phyloP scores from a whole-genome alignment of 371 early-diverging fungal species.

The Gilbertella persicaria region DNA sequence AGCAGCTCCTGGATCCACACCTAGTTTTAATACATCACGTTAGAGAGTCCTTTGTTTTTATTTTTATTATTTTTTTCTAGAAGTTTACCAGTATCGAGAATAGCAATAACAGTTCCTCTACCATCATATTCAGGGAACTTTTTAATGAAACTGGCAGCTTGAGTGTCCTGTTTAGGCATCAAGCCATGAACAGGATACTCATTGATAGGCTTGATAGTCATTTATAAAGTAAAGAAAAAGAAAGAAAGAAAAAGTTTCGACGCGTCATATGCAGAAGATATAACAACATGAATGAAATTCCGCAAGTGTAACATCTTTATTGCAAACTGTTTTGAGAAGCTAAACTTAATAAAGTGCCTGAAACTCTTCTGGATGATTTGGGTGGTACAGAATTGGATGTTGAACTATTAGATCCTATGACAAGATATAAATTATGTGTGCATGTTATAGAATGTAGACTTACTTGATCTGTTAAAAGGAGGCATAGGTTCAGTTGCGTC shows the following conservation, averaged over 20 bases:
- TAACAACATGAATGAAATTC: too few species aligned
- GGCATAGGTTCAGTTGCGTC: slow-evolving; percentile 23
- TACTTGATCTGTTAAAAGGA: slow-evolving; percentile 25
- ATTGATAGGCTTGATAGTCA: slow-evolving; percentile 44
- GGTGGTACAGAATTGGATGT: slow-evolving; percentile 25
- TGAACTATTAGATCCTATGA: slow-evolving; percentile 39
- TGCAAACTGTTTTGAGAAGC: too few species aligned
- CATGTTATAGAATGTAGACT: background rate
- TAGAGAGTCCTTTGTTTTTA: background rate
- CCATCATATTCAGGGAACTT: slow-evolving; percentile 90
- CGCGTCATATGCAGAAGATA: too few species aligned
- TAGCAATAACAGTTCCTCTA: slow-evolving; percentile 85
- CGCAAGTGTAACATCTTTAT: too few species aligned
- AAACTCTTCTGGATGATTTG: slow-evolving; percentile 39
- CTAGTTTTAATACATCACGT: slow-evolving; percentile 16
- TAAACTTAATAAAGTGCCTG: slow-evolving; percentile 41
- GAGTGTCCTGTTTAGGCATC: slow-evolving; percentile 82
- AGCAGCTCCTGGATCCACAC: slow-evolving; percentile 91
- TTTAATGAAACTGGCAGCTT: slow-evolving; percentile 80
- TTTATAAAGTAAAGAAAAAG: background rate
- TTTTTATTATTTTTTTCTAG: background rate
- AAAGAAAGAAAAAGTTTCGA: slow-evolving; percentile 1
- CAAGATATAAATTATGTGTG: background rate
- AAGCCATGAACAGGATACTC: slow-evolving; percentile 72
- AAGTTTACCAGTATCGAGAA: slow-evolving; percentile 78